Conservation (phyloP, 169 alveolate species). For the Plasmodium inui region DNA sequence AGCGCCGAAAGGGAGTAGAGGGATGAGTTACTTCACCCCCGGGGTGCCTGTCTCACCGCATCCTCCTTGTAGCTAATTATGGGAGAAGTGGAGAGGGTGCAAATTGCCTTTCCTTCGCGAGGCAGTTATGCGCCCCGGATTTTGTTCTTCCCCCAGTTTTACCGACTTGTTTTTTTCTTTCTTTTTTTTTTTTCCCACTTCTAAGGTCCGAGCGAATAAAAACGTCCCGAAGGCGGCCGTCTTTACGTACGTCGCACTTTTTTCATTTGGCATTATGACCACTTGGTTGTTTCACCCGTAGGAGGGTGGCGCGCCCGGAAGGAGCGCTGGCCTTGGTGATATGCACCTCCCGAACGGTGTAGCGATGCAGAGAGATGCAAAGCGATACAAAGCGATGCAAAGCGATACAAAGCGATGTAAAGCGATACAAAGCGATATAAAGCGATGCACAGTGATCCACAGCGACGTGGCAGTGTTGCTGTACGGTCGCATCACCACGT, state of each 20-base stretch:
- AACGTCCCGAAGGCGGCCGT: constrained; percentile 86
- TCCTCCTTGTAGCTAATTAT: neutral
- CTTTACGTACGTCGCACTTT: constrained; percentile 82
- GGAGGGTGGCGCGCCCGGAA: neutral
- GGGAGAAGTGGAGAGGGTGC: neutral
- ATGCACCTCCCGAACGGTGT: neutral
- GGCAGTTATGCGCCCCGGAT: neutral
- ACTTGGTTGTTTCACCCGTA: constrained; percentile 87
- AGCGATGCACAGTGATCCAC: neutral
- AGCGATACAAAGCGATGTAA: no score
- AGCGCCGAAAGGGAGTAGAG: constrained; percentile 29
- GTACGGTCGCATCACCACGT: neutral
- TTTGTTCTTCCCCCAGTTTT: neutral
- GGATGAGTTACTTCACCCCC: neutral
- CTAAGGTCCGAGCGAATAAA: constrained; percentile 79
- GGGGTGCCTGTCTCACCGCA: no score
- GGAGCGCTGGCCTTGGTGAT: neutral
- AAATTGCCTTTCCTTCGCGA: neutral
- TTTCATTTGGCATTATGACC: constrained; percentile 86
- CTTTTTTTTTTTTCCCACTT: neutral
- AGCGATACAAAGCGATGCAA: no score
- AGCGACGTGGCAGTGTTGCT: neutral
- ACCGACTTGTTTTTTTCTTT: neutral
- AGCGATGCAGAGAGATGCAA: no score
- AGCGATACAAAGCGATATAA: no score